phyloP scores from a whole-genome alignment of 2,329 filamentous ascomycete genomes.

The Chrysoporthe cubensis region DNA sequence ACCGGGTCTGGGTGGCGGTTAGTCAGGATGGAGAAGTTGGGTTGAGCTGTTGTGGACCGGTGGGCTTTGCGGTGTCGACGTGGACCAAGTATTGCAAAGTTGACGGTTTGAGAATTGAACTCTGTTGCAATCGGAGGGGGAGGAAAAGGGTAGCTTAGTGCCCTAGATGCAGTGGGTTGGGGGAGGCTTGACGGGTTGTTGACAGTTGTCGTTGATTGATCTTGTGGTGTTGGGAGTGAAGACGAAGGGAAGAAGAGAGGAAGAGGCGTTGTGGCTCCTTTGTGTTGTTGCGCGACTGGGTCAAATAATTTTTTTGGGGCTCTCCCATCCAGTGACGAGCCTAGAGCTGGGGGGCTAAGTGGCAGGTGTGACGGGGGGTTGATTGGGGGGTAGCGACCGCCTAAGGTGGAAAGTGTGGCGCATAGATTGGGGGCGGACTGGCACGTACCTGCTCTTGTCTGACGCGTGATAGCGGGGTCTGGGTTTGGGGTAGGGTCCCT shows the following conservation, averaged over 20 bases:
- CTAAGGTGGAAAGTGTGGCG: conserved; percentile 27
- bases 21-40: conserved; percentile 46
- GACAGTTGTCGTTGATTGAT: conserved; percentile 42
- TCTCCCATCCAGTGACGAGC: conserved; percentile 15
- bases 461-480: neutral
- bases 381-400: conserved; percentile 12
- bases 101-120: conserved; percentile 57
- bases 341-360: conserved; percentile 19
- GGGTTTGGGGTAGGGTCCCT: neutral
- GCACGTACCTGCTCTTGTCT: conserved; percentile 22
- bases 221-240: conserved; percentile 38
- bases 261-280: conserved; percentile 35
- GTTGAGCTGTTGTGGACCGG: conserved; percentile 35
- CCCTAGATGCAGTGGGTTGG: conserved; percentile 67
- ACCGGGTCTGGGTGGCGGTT: conserved; percentile 46
- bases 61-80: conserved; percentile 45
- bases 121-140: conserved; percentile 72
- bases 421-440: conserved; percentile 16
- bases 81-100: conserved; percentile 36
- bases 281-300: conserved; percentile 33
- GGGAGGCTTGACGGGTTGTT: conserved; percentile 42
- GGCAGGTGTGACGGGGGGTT: conserved; percentile 21
- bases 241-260: conserved; percentile 38
- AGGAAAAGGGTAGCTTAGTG: conserved; percentile 84
- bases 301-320: conserved; percentile 41